A percentile compares a stretch with the other conserved stretches of the same genome.
phyloP scores from a whole-genome alignment of 1,284 basidiomycete genomes.

The Neolentinus lepideus region DNA sequence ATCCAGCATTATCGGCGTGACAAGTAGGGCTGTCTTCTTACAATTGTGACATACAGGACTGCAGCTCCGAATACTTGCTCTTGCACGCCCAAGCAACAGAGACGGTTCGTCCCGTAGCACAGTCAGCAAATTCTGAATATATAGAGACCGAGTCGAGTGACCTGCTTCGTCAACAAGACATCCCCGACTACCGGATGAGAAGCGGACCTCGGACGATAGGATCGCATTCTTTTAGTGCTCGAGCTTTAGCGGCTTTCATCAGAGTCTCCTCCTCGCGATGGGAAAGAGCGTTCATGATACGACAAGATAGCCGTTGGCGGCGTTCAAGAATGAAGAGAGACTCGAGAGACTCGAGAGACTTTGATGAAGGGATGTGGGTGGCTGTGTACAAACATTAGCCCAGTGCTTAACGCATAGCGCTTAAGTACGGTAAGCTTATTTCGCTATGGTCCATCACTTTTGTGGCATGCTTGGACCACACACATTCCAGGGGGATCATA shows the following conservation, averaged over 20 bases:
- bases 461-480: too few species aligned
- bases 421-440: background rate
- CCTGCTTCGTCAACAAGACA: background rate
- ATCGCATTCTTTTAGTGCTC: slow-evolving; percentile 77
- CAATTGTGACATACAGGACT: slow-evolving; percentile 80
- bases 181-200: background rate
- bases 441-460: too few species aligned
- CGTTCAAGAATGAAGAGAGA: background rate
- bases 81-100: slow-evolving; percentile 83
- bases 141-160: too few species aligned
- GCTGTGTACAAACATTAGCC: too few species aligned
- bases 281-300: slow-evolving; percentile 85
- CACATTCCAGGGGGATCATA: too few species aligned
- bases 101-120: slow-evolving; percentile 74
- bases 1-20: too few species aligned
- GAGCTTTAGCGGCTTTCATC: slow-evolving; percentile 73
- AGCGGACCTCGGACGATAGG: slow-evolving; percentile 64
- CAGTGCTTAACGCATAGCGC: too few species aligned
- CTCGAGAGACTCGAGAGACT: background rate
- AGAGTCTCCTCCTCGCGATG: slow-evolving; percentile 85
- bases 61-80: slow-evolving; percentile 60
- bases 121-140: slow-evolving; percentile 72
- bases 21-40: too few species aligned
- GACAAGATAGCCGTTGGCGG: slow-evolving; percentile 2
- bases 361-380: background rate